Conservation (phyloP, 2,329 filamentous ascomycete genomes). For the Fusarium nelsonii region DNA sequence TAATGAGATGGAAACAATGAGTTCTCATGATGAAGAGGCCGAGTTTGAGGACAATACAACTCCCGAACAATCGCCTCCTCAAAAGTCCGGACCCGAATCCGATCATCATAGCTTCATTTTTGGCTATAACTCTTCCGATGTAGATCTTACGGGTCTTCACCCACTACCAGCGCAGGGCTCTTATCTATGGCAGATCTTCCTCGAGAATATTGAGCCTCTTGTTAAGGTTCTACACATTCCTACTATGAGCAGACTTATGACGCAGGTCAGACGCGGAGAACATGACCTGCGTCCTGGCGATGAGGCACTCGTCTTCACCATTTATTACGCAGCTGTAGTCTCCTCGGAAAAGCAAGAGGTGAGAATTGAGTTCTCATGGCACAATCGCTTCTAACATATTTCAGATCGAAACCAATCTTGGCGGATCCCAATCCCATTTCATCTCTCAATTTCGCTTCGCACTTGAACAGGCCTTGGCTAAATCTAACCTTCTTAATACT, state of each 20-base stretch:
- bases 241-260: constrained; percentile 37
- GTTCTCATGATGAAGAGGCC: constrained; percentile 24
- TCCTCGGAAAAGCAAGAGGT: constrained; percentile 36
- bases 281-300: constrained; percentile 33
- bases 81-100: constrained; percentile 1
- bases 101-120: constrained; percentile 41
- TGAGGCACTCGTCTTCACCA: constrained; percentile 38
- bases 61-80: constrained; percentile 36
- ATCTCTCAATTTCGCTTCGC: constrained; percentile 40
- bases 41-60: constrained; percentile 33
- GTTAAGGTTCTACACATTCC: constrained; percentile 39
- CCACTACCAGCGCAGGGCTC: constrained; percentile 30
- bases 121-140: constrained; percentile 34
- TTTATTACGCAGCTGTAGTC: constrained; percentile 34
- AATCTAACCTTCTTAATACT: constrained; percentile 40
- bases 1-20: constrained; percentile 34
- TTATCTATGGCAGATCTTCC: constrained; percentile 39
- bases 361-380: neutral
- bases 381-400: constrained; percentile 1
- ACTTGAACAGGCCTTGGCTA: constrained; percentile 39
- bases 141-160: constrained; percentile 30
- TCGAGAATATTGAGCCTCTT: constrained; percentile 39
- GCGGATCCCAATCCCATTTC: constrained; percentile 31
- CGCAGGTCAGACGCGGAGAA: constrained; percentile 29
- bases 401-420: constrained; percentile 34